A percentile compares a stretch with the other conserved stretches of the same genome.
phyloP scores from a whole-genome alignment of 2,329 filamentous ascomycete species.

The Fonsecaea multimorphosa region DNA sequence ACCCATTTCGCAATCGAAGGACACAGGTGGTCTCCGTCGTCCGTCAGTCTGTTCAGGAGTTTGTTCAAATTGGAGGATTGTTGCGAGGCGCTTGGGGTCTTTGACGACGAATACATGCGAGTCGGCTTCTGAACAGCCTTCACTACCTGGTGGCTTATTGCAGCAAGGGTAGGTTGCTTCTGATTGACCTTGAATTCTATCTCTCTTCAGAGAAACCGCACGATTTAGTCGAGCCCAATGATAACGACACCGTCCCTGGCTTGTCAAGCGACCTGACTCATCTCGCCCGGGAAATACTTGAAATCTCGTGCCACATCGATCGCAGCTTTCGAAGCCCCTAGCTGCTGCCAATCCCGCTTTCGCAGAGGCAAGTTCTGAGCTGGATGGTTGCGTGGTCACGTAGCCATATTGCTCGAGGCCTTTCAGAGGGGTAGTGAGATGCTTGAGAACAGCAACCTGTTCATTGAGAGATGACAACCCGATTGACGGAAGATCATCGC shows the following conservation, averaged over 20 bases:
- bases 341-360: constrained; percentile 68
- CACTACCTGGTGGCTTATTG: constrained; percentile 71
- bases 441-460: constrained; percentile 69
- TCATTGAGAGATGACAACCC: constrained; percentile 67
- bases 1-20: constrained; percentile 97
- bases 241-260: constrained; percentile 77
- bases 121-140: constrained; percentile 73
- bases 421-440: constrained; percentile 68
- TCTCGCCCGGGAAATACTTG: constrained; percentile 89
- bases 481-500: constrained; percentile 12
- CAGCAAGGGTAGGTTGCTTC: constrained; percentile 79
- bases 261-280: constrained; percentile 75
- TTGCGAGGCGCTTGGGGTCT: constrained; percentile 75
- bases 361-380: constrained; percentile 70
- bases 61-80: constrained; percentile 76
- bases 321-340: constrained; percentile 84
- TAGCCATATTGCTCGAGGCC: constrained; percentile 75
- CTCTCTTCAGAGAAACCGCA: constrained; percentile 60
- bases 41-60: constrained; percentile 69
- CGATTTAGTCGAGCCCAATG: constrained; percentile 76
- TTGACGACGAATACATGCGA: constrained; percentile 88
- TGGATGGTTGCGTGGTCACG: constrained; percentile 69
- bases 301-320: constrained; percentile 84
- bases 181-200: constrained; percentile 61
- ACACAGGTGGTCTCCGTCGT: constrained; percentile 55